phyloP scores from a whole-genome alignment of 2,329 filamentous ascomycete genomes.

The Xylariomycetidae sp. region DNA sequence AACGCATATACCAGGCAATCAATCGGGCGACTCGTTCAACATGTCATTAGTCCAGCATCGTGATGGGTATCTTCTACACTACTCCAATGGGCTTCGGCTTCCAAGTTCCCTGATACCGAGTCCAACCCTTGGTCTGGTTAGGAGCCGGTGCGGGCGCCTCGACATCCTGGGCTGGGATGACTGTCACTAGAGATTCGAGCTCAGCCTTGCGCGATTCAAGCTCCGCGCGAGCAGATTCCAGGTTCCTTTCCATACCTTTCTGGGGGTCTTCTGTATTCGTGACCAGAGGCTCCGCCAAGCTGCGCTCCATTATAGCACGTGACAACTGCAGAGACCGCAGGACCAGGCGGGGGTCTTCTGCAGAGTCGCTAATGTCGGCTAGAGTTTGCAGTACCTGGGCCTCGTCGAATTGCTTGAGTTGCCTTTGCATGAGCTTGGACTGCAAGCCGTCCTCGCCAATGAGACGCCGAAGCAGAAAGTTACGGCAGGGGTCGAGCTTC shows the following conservation, averaged over 20 bases:
- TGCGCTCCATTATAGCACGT: constrained; percentile 31
- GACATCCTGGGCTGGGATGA: constrained; percentile 6
- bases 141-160: constrained; percentile 11
- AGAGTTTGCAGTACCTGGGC: constrained; percentile 30
- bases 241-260: constrained; percentile 6
- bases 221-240: constrained; percentile 20
- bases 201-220: constrained; percentile 17
- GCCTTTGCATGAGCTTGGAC: constrained; percentile 16
- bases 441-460: constrained; percentile 12
- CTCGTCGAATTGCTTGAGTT: constrained; percentile 13
- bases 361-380: constrained; percentile 31
- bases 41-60: no score
- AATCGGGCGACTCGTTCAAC: no score
- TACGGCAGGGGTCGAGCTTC: constrained; percentile 21
- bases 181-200: constrained; percentile 9
- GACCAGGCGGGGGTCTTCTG: constrained; percentile 38
- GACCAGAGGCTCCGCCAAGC: constrained; percentile 8
- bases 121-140: constrained; percentile 35
- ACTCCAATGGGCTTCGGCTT: constrained; percentile 53
- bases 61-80: constrained; percentile 27
- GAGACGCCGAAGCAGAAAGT: constrained; percentile 34
- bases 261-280: no score
- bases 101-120: constrained; percentile 46
- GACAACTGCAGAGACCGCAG: constrained; percentile 39
- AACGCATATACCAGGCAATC: no score